phyloP scores from a whole-genome alignment of 2,329 filamentous ascomycete species.

The Epicoccum sorghinum region DNA sequence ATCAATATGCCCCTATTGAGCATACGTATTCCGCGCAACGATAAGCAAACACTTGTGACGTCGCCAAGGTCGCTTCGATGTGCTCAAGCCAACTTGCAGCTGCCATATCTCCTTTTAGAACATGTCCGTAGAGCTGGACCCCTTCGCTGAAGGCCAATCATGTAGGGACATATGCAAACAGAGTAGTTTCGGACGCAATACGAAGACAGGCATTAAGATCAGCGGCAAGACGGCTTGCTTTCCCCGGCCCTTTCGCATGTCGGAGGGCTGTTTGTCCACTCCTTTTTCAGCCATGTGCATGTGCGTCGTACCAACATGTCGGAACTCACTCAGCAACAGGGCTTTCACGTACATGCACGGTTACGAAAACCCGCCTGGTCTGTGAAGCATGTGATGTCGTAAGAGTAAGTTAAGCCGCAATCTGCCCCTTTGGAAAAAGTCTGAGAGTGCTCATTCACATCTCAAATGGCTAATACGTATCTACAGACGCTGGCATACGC shows the following conservation, averaged over 20 bases:
- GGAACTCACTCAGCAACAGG: background rate
- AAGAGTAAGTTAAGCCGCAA: background rate
- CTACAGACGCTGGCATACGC: conserved; percentile 29
- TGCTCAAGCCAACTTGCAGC: too few species aligned
- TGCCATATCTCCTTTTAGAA: too few species aligned
- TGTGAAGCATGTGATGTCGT: background rate
- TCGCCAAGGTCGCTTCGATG: too few species aligned
- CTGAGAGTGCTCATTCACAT: background rate
- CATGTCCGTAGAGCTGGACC: too few species aligned
- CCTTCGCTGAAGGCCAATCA: background rate
- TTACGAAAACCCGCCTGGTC: background rate
- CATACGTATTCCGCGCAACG: too few species aligned
- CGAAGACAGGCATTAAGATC: background rate
- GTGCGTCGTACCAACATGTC: background rate
- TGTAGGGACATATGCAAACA: background rate
- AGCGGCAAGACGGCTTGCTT: background rate
- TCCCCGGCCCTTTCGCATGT: background rate
- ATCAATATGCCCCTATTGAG: too few species aligned
- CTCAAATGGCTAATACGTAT: conserved; percentile 18
- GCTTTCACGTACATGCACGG: background rate
- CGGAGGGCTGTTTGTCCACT: background rate
- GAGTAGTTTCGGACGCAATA: background rate
- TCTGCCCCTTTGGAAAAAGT: background rate
- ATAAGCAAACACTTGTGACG: too few species aligned
- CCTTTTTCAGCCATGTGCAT: background rate